A percentile compares a stretch with the other conserved stretches of the same genome.
phyloP scores from a whole-genome alignment of 371 early-diverging fungal genomes.

The Mortierella sp. region DNA sequence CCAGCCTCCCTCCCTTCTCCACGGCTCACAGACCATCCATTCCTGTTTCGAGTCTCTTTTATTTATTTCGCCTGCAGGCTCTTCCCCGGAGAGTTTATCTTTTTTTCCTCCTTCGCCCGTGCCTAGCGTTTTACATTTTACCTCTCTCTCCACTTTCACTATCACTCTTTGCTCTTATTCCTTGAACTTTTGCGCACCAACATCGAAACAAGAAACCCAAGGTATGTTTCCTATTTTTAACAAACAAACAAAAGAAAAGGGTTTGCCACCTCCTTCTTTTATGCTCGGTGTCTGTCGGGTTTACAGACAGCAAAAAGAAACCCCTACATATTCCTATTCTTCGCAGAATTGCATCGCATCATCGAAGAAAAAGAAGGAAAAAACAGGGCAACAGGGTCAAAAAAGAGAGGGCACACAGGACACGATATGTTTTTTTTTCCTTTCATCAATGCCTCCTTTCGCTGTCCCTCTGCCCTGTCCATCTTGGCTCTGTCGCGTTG shows the following conservation, averaged over 20 bases:
- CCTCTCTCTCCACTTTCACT: neutral
- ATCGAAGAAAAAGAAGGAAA: neutral
- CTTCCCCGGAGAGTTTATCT: neutral
- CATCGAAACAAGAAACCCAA: neutral
- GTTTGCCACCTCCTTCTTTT: neutral
- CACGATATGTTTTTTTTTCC: neutral
- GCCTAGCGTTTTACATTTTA: neutral
- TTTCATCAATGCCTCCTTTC: neutral
- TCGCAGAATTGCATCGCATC: neutral
- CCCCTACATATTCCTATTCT: slow-evolving; percentile 3
- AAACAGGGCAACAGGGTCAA: neutral
- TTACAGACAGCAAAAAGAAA: neutral
- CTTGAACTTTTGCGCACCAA: neutral
- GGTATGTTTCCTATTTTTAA: neutral
- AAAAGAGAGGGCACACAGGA: neutral
- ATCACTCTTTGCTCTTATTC: neutral
- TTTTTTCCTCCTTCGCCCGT: neutral
- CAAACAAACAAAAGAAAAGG: neutral
- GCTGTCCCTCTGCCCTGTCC: neutral
- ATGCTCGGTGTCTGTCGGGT: neutral
- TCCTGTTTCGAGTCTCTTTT: neutral
- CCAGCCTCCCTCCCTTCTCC: neutral
- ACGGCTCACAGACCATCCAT: neutral
- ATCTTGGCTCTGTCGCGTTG: slow-evolving; percentile 4
- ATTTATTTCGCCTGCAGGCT: slow-evolving; percentile 1